Conservation (phyloP, 768 basidiomycete species). For the Podaxis carcinomalis region DNA sequence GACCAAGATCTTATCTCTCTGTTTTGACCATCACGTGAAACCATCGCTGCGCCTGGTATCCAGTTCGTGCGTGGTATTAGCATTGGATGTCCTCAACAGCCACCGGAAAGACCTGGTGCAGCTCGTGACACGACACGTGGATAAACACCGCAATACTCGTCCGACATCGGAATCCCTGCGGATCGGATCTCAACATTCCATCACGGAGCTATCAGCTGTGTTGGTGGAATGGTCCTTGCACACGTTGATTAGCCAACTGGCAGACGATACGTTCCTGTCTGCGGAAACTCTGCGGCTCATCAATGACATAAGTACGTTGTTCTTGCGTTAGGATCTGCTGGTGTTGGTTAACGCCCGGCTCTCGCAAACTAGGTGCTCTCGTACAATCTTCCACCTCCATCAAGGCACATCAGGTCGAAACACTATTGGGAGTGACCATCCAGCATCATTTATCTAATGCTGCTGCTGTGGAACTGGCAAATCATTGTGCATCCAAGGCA, state of each 20-base stretch:
- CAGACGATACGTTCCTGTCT: neutral
- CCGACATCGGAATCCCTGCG: conserved; percentile 1
- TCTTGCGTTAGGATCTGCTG: neutral
- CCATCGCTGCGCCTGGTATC: neutral
- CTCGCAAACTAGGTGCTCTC: conserved; percentile 23
- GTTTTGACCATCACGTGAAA: neutral
- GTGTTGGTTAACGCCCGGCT: conserved; percentile 3
- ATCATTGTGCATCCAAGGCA: conserved; percentile 32
- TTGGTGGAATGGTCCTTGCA: conserved; percentile 5
- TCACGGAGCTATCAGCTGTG: neutral
- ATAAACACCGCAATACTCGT: neutral
- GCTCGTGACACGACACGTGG: neutral
- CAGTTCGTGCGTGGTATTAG: neutral
- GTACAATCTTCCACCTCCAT: conserved; percentile 25
- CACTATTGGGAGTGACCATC: conserved; percentile 58
- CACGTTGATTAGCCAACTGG: conserved; percentile 1
- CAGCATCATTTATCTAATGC: conserved; percentile 51
- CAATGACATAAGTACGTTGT: conserved; percentile 7
- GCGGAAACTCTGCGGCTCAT: neutral
- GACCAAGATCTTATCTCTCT: conserved; percentile 10
- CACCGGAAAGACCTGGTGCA: neutral
- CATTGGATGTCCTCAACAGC: neutral
- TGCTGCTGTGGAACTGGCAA: conserved; percentile 39
- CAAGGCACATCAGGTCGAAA: conserved; percentile 65
- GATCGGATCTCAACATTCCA: neutral